Evolutionary conservation across 352 stramenopile genomes (phyloP), one percentile per base, ranked within the genome.

Genomic region (Globisporangium recalcitrans): DNA sequence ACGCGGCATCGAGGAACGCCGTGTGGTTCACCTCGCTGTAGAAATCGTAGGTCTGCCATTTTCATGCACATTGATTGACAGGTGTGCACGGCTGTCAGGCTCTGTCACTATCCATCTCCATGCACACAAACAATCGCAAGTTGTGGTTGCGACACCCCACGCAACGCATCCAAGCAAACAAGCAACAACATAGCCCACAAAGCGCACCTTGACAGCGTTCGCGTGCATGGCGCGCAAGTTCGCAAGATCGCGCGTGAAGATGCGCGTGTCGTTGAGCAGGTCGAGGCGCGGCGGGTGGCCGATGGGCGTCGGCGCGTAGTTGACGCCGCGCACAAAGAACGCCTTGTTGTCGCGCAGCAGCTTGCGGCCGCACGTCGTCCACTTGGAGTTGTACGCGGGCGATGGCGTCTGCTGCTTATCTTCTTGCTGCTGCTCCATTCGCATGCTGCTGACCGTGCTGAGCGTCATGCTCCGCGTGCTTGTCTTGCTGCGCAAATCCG

Each of bases 241-340:
- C 42, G 73, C 64, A 55, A 90, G 65, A 64, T 90, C 81, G 22
- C 81, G 81, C 38, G 73, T 69, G 65, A 77, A 90, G 52, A 90
- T 80, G 19, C 54, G 68, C 36, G 72, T 62, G 40, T 88, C 65
- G 27, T 72, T 73, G 42, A 90, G 64, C 70, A 90, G 73, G 58
- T 90, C 81, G 46, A 83, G 54, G 0, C 81, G 68, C 0, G 77
- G 78, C 14, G 75, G 78, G 10, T 62, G 67, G 11, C 78, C 78
- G 42, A 90, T 88, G 1, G 78, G 81, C 32, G 78, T 87, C 44
- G 81, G 81, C 44, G 79, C 75, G 49, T 90, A 90, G 64, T 88
- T 90, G 65, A 90, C 74, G 36, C 81, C 81, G 24, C 81, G 81
- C 27, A 88, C 70, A 65, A 90, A 90, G 65, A 88, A 90, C 62